A percentile compares a stretch with the other conserved stretches of the same genome.
Evolutionary conservation across 495 filamentous ascomycete genomes (phyloP).

Genomic region (Zalerion maritima): DNA sequence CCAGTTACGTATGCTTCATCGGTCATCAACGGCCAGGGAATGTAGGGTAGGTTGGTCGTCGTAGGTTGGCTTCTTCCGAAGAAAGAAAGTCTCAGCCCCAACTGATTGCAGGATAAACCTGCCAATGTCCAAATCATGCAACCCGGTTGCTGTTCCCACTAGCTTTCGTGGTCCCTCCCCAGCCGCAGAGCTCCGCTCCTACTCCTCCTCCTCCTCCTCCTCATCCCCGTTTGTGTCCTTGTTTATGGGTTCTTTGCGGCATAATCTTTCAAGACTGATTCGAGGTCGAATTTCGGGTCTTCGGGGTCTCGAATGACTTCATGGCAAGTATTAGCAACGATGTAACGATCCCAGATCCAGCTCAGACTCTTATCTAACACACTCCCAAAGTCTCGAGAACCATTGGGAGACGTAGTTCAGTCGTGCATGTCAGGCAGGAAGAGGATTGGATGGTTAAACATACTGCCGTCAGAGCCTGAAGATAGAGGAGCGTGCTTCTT

Average conservation of each 20-base stretch:
- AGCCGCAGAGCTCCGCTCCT: too few relatives aligned
- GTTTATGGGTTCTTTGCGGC: slow-evolving; percentile 30
- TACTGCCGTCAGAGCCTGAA: slow-evolving; percentile 42
- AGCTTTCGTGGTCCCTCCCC: too few relatives aligned
- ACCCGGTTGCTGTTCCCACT: too few relatives aligned
- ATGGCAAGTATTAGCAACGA: slow-evolving; percentile 8
- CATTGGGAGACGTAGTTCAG: neutral
- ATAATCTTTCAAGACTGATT: slow-evolving; percentile 61
- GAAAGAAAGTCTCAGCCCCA: too few relatives aligned
- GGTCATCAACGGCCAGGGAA: too few relatives aligned
- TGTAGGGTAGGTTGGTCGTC: too few relatives aligned
- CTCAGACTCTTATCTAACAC: neutral
- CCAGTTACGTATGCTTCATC: too few relatives aligned
- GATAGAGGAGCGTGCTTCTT: slow-evolving; percentile 50
- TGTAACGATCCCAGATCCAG: slow-evolving; percentile 1
- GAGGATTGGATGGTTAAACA: slow-evolving; percentile 20
- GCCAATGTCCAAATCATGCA: too few relatives aligned
- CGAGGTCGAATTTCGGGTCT: slow-evolving; percentile 79
- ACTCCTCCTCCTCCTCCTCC: too few relatives aligned
- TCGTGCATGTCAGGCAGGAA: neutral
- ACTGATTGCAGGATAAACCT: too few relatives aligned
- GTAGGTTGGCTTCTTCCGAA: too few relatives aligned
- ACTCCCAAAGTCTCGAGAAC: neutral
- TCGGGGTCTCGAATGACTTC: slow-evolving; percentile 72
- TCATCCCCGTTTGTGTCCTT: slow-evolving; percentile 10